Conservation (phyloP, 495 filamentous ascomycete species). For the Trichocladium antarcticum region DNA sequence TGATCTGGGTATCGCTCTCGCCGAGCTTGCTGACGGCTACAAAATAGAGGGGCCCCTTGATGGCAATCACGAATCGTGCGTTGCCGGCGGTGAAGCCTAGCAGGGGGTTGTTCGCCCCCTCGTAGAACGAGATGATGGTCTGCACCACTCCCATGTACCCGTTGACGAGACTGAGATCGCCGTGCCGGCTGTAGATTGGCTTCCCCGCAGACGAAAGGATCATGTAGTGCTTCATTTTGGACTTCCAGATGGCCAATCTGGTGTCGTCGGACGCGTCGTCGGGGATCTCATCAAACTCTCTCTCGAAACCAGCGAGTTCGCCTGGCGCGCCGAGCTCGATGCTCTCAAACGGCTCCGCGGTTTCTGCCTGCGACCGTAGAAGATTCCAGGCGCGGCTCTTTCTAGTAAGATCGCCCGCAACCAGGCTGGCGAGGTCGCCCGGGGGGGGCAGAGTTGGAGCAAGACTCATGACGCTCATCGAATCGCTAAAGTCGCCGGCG, state of each 20-base stretch:
- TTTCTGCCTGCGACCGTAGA: slow-evolving; percentile 46
- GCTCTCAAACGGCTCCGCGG: slow-evolving; percentile 46
- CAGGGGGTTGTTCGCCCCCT: slow-evolving; percentile 62
- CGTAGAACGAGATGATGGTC: slow-evolving; percentile 95
- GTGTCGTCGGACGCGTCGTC: slow-evolving; percentile 51
- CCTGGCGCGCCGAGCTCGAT: slow-evolving; percentile 38
- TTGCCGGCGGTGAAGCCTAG: slow-evolving; percentile 74
- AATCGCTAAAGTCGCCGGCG: slow-evolving; percentile 56
- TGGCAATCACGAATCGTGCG: slow-evolving; percentile 71
- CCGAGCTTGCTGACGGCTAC: slow-evolving; percentile 83
- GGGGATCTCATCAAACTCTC: slow-evolving; percentile 70
- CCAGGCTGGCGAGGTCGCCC: slow-evolving; percentile 70
- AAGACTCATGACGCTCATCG: slow-evolving; percentile 72
- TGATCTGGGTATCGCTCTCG: slow-evolving; percentile 82
- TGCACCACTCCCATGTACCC: slow-evolving; percentile 93
- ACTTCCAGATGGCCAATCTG: slow-evolving; percentile 63
- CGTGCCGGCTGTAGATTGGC: slow-evolving; percentile 91
- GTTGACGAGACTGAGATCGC: slow-evolving; percentile 77
- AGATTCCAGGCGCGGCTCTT: slow-evolving; percentile 51
- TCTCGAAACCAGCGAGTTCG: slow-evolving; percentile 51
- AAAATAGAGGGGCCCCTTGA: slow-evolving; percentile 77
- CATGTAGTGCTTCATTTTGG: slow-evolving; percentile 90
- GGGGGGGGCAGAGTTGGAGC: slow-evolving; percentile 61
- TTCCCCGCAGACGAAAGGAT: slow-evolving; percentile 97
- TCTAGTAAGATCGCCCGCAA: slow-evolving; percentile 53